Conservation (phyloP, 805 yeast species). For the Ogataea pilisensis region DNA sequence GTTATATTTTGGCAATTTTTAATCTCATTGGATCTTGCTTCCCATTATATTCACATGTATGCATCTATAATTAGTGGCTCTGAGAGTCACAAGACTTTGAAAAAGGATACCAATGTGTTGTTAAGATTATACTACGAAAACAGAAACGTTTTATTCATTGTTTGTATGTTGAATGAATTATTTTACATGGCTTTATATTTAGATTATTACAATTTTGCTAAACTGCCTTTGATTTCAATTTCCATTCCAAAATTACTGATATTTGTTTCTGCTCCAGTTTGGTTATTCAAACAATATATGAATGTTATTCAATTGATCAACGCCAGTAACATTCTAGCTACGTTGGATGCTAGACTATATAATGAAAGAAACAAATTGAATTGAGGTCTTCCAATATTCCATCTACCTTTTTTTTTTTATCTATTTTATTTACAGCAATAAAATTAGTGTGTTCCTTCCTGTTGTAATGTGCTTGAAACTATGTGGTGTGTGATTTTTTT, state of each 20-base stretch:
- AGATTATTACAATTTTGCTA: slow-evolving; percentile 52
- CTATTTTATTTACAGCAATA: no score
- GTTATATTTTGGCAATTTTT: slow-evolving; percentile 74
- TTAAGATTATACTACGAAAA: slow-evolving; percentile 84
- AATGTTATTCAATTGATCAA: slow-evolving; percentile 83
- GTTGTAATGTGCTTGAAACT: no score
- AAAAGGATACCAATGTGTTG: slow-evolving; percentile 63
- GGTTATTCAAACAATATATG: slow-evolving; percentile 86
- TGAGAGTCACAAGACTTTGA: slow-evolving; percentile 78
- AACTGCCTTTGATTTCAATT: slow-evolving; percentile 36
- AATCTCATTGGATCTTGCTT: slow-evolving; percentile 80
- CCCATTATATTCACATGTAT: slow-evolving; percentile 98
- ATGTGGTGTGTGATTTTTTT: no score
- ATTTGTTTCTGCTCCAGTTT: slow-evolving; percentile 71
- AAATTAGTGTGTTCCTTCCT: no score
- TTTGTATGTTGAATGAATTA: slow-evolving; percentile 90
- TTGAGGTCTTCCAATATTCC: no score
- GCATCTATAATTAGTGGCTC: slow-evolving; percentile 82
- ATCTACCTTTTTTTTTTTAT: no score
- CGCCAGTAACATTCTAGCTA: slow-evolving; percentile 81
- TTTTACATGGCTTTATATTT: slow-evolving; percentile 89
- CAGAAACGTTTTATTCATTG: slow-evolving; percentile 74
- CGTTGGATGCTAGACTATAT: slow-evolving; percentile 58
- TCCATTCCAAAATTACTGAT: slow-evolving; percentile 34
- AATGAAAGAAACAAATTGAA: slow-evolving; percentile 29